Percentiles rank a stretch among this genome's conserved stretches.
Conservation (phyloP, 192 early-diverging fungal species). For the Umbelopsis sp. region DNA sequence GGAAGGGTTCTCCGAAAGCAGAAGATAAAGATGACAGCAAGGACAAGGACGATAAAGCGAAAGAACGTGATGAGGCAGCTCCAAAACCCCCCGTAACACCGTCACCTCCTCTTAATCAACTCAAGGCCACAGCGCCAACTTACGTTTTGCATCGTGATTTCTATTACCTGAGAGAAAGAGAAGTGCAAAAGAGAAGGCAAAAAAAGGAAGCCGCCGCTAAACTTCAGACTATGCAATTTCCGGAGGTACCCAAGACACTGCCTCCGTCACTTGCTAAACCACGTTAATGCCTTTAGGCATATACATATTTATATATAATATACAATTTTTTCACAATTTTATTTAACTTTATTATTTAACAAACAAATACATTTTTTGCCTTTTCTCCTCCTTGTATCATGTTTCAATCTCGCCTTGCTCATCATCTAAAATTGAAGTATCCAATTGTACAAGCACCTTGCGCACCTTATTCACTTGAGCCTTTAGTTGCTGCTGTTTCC, state of each 20-base stretch:
- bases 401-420: conserved; percentile 20
- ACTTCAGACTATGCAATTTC: conserved; percentile 46
- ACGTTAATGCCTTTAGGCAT: neutral
- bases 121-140: conserved; percentile 33
- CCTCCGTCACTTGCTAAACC: conserved; percentile 12
- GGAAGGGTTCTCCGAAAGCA: conserved; percentile 24
- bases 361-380: too few species aligned
- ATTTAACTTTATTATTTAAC: too few species aligned
- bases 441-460: conserved; percentile 35
- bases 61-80: conserved; percentile 18
- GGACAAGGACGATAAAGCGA: conserved; percentile 16
- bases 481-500: conserved; percentile 26
- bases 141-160: conserved; percentile 53
- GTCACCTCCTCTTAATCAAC: conserved; percentile 4
- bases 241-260: conserved; percentile 45
- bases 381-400: neutral
- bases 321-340: too few species aligned
- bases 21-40: conserved; percentile 31
- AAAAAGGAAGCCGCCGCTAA: conserved; percentile 43
- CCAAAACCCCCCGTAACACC: neutral
- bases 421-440: conserved; percentile 26
- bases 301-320: neutral
- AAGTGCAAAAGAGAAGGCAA: conserved; percentile 41
- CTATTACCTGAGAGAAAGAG: conserved; percentile 50
- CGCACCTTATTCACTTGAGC: conserved; percentile 24